Base-by-base conservation (phyloP, 306 rosid genomes). In the Spatholobus suberectus region DNA sequence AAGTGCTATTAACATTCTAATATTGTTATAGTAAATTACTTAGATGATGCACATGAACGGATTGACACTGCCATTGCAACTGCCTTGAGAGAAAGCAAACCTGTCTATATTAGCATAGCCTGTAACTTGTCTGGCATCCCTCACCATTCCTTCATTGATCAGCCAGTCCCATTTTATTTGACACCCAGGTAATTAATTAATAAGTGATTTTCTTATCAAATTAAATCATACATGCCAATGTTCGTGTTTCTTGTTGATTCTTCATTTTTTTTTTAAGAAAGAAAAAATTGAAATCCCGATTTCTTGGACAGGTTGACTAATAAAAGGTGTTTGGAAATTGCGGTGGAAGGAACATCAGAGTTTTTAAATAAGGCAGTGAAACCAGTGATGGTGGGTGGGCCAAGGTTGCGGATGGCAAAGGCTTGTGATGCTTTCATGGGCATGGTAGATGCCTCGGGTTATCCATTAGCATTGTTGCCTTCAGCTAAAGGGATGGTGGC, bases 81-180 rank as follows among this genome's bases (percentile, higher is more conserved):
- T 14, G 49, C 65, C 29, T 8, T 81, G 65, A 81, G 61, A 34
- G 84, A 81, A 62, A 81, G 80, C 73, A 81, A 81, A 23, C 84
- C 84, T 46, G 84, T 81, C n/a, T 81, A 81, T 23, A 73, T 81
- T 2, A 81, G 84, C 52, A 61, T 81, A 20, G 27, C 74, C 21
- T 61, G 74, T 41, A 73, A 81, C 55, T 47, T 81, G 72, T 2
- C 17, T 61, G 14, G 1, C 67, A 81, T 73, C 13, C 79, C 84
- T 61, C 84, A 81, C 49, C 67, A 58, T 72, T 72, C 73, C 78
- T 72, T 72, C 84, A 49, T 35, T 11, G 10, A 78, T 1, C 52
- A 78, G 0, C 63, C 75, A 47, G 0, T 66, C 27, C 75, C 82
- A 4, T 65, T 78, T 35, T 78, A 47, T 49, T 66, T 78, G 18